Percentiles rank a stretch among this genome's conserved stretches.
Evolutionary conservation across 2,329 filamentous ascomycete genomes (phyloP).

Genomic region (Dactylellina drechsleri): DNA sequence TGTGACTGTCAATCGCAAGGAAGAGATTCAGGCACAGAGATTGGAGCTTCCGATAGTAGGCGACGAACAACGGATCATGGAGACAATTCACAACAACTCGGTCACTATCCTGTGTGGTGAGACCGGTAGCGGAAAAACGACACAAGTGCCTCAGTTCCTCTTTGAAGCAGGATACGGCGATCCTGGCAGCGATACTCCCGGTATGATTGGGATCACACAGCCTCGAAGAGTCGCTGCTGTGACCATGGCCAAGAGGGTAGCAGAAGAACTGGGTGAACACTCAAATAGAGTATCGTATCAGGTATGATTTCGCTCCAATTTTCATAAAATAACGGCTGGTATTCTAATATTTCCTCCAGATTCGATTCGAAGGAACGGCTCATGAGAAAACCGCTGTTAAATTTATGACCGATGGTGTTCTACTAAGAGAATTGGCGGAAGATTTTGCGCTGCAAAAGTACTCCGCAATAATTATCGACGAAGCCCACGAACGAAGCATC

Average conservation of each 20-base stretch:
- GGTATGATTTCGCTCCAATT: slow-evolving; percentile 19
- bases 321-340: slow-evolving; percentile 1
- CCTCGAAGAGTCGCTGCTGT: slow-evolving; percentile 93
- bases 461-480: slow-evolving; percentile 92
- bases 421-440: slow-evolving; percentile 88
- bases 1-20: slow-evolving; percentile 65
- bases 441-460: slow-evolving; percentile 91
- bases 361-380: slow-evolving; percentile 89
- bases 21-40: slow-evolving; percentile 80
- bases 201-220: slow-evolving; percentile 94
- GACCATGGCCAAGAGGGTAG: slow-evolving; percentile 94
- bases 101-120: slow-evolving; percentile 92
- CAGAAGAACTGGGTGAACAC: slow-evolving; percentile 81
- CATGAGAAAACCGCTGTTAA: slow-evolving; percentile 87
- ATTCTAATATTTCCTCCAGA: slow-evolving; percentile 64
- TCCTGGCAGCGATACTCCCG: slow-evolving; percentile 78
- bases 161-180: slow-evolving; percentile 93
- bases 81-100: slow-evolving; percentile 91
- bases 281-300: slow-evolving; percentile 83
- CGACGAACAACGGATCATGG: slow-evolving; percentile 98
- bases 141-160: slow-evolving; percentile 94
- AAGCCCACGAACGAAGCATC: slow-evolving; percentile 95
- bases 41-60: slow-evolving; percentile 87
- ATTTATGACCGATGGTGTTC: slow-evolving; percentile 98
- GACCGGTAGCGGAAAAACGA: slow-evolving; percentile 97